Percentiles rank a stretch among this genome's conserved stretches.
These are phyloP conservation scores for Acacia melanoxylon DNA, from an alignment of 306 rosid species.

Conservation along the genomic window DNA sequence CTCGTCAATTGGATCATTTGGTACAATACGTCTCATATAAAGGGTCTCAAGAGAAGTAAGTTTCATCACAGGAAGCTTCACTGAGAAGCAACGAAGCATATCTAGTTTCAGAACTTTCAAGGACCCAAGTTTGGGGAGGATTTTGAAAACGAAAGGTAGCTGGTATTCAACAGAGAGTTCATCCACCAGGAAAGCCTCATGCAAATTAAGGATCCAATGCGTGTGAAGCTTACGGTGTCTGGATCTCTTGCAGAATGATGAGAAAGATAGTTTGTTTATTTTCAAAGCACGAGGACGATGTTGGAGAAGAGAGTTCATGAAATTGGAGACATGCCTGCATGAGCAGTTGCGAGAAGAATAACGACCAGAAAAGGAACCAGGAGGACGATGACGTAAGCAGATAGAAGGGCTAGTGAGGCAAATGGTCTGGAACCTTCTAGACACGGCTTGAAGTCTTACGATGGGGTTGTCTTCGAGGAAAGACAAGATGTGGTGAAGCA, in stretches of 20 bases:
- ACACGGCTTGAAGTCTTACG: background rate
- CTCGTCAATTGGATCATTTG: too few relatives aligned
- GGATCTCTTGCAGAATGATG: background rate
- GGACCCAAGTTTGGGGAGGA: background rate
- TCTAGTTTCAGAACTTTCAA: background rate
- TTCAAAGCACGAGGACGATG: background rate
- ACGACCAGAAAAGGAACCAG: too few relatives aligned
- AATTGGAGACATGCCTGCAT: background rate
- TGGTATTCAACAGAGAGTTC: background rate
- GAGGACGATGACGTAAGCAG: background rate
- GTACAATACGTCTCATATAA: too few relatives aligned
- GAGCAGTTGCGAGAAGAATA: background rate
- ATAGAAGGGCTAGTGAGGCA: background rate
- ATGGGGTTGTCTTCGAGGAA: background rate
- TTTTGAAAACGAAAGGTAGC: background rate
- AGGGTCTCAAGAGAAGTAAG: too few relatives aligned
- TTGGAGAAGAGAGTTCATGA: background rate
- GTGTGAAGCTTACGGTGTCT: background rate
- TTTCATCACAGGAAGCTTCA: too few relatives aligned
- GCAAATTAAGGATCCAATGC: background rate
- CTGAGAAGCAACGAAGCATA: too few relatives aligned
- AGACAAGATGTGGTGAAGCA: background rate
- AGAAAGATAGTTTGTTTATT: background rate
- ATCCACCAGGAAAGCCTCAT: background rate
- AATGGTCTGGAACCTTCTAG: background rate